Evolutionary conservation across 495 filamentous ascomycete species (phyloP).

Genomic region (Amniculicola lignicola): DNA sequence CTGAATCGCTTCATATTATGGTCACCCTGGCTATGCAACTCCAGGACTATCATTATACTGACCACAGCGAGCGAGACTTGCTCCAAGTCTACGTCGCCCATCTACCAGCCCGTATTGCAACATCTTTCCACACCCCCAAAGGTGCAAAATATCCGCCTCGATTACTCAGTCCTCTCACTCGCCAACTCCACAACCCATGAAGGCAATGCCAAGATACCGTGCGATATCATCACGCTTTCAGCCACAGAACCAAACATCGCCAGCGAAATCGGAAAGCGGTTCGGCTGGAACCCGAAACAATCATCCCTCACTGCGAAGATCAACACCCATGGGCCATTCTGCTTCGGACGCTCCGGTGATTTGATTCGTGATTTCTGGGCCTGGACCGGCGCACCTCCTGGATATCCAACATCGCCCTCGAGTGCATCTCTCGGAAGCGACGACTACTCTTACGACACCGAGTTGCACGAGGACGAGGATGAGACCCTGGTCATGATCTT

Average conservation of each 20-base stretch:
- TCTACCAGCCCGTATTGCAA: conserved; percentile 13
- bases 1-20: conserved; percentile 20
- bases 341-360: conserved; percentile 17
- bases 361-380: conserved; percentile 26
- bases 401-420: not conserved
- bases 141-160: conserved; percentile 17
- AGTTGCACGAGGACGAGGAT: conserved; percentile 12
- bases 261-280: conserved; percentile 22
- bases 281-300: conserved; percentile 25
- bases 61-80: conserved; percentile 20
- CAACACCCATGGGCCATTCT: not conserved
- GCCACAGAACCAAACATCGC: conserved; percentile 17
- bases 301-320: conserved; percentile 12
- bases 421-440: conserved; percentile 11
- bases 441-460: not conserved
- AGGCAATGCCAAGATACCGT: conserved; percentile 7
- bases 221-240: conserved; percentile 8
- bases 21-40: conserved; percentile 12
- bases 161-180: conserved; percentile 15
- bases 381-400: conserved; percentile 14
- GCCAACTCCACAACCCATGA: not conserved
- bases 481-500: conserved; percentile 29
- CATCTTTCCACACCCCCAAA: conserved; percentile 4
- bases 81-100: conserved; percentile 3
- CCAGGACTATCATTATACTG: conserved; percentile 3